Base-by-base conservation (phyloP, 495 filamentous ascomycete genomes). In the Podospora fimiseda region DNA sequence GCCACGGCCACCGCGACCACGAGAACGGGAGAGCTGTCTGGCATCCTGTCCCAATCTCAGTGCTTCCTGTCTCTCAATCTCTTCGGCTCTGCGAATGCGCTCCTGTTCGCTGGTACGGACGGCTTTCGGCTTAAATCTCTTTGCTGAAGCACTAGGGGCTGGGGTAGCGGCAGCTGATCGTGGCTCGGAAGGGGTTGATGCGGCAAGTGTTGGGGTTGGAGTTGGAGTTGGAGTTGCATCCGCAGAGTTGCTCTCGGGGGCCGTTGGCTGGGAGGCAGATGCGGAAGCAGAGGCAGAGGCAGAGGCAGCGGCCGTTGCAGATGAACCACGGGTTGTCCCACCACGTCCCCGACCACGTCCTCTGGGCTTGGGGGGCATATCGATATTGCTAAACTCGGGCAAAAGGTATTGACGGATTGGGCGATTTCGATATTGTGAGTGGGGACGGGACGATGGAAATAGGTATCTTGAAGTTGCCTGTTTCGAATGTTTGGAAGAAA, bases 101-200 rank as follows among this genome's bases (percentile, higher is more conserved):
- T 76, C 74, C 3, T 65, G 59, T 19, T 71, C 66, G 51, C 66
- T 70, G 46, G 72, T 58, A 6, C 74, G 63, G 11, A 75, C 55
- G 2, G 60, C 70, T 51, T 73, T 76, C 1, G 74, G 74, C 42
- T 64, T 71, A 53, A 74, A n/a, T n/a, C n/a, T 72, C 18, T 64
- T 69, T 50, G 6, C 18, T 30, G 65, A 51, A 27, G 38, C 44
- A n/a, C 24, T 33, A n/a, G 51, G 13, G 7, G 51, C 46, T 15
- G 23, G 36, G 6, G 47, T 44, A n/a, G 23, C 43, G n/a, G 55
- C 24, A 23, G 46, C 23, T 21, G 47, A 16, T 15, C 54, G 21
- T 24, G 42, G 7, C 21, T 43, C 16, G 9, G 54, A 49, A 20
- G 50, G 9, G 16, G 42, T 14, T 24, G 54, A 18, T n/a, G 27